Percentiles rank a stretch among this genome's conserved stretches.
Conservation (phyloP, 2,329 filamentous ascomycete species). For the Talaromyces atroroseus region DNA sequence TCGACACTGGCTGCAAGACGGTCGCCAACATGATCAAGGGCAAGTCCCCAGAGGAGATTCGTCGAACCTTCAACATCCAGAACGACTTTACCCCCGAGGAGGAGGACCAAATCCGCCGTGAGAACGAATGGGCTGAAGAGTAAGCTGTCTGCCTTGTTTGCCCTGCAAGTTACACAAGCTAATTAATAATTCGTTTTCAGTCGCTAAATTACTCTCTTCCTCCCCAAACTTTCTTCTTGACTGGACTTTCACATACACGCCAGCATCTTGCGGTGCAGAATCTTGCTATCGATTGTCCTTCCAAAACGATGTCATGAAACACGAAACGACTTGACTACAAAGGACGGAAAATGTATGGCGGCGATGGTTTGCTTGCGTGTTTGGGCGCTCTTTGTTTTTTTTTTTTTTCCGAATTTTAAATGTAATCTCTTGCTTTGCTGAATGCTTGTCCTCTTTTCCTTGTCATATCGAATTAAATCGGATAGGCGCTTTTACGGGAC, state of each 20-base stretch:
- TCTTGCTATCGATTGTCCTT: neutral
- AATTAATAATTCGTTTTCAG: neutral
- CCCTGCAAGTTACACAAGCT: neutral
- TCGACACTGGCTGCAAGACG: conserved; percentile 98
- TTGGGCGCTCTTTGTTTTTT: neutral
- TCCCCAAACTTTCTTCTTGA: neutral
- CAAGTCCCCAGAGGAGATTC: conserved; percentile 98
- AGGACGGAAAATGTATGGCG: neutral
- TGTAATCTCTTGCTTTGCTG: neutral
- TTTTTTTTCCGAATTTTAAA: neutral
- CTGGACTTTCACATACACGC: neutral
- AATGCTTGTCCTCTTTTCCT: neutral
- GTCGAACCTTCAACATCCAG: conserved; percentile 99
- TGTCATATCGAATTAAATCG: neutral
- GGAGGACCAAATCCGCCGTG: conserved; percentile 91
- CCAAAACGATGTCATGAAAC: neutral
- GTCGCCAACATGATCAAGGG: conserved; percentile 99
- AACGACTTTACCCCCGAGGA: conserved; percentile 99
- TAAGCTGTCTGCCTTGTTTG: conserved; percentile 30
- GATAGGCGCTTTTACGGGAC: neutral
- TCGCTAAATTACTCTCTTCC: neutral
- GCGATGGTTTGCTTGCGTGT: neutral
- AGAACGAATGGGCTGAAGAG: conserved; percentile 91
- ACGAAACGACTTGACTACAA: neutral
- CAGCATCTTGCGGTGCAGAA: neutral